A percentile compares a stretch with the other conserved stretches of the same genome.
Evolutionary conservation across 208 protist species (phyloP).

Genomic region (Leishmania arabica): DNA sequence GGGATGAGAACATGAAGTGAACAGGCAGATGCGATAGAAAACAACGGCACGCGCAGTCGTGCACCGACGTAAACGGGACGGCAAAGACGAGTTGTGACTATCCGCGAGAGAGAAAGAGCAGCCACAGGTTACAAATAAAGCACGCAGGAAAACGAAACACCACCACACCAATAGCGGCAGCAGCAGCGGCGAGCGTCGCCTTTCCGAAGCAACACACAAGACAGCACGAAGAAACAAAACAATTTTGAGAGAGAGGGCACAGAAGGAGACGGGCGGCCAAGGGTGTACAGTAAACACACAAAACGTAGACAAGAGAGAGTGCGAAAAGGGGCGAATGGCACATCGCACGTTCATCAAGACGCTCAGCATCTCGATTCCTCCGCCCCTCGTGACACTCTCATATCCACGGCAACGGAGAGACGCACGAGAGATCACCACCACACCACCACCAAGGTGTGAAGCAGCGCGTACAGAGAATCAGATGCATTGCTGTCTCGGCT

Average conservation of each 20-base stretch:
- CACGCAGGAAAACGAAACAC: neutral
- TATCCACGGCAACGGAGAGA: constrained; percentile 9
- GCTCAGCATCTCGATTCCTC: neutral
- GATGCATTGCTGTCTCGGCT: neutral
- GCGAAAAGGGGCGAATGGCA: too few species aligned
- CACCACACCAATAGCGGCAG: neutral
- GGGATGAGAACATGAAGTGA: neutral
- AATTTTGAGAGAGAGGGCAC: neutral
- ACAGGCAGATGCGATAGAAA: neutral
- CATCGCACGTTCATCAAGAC: too few species aligned
- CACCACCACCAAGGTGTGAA: neutral
- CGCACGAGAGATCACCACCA: too few species aligned
- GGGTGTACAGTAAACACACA: too few species aligned
- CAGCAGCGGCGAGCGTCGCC: neutral
- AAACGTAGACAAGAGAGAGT: too few species aligned
- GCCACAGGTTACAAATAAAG: neutral
- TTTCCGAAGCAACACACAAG: neutral
- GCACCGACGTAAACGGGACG: neutral
- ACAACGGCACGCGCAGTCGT: neutral
- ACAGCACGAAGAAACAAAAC: neutral
- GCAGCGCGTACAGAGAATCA: neutral
- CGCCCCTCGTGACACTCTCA: neutral
- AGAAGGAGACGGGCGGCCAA: neutral
- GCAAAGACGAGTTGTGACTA: neutral
- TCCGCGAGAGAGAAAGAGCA: constrained; percentile 3